These are phyloP conservation scores for Pseudocercospora macadamiae DNA, from an alignment of 2,329 filamentous ascomycete genomes.

Conservation along the genomic window DNA sequence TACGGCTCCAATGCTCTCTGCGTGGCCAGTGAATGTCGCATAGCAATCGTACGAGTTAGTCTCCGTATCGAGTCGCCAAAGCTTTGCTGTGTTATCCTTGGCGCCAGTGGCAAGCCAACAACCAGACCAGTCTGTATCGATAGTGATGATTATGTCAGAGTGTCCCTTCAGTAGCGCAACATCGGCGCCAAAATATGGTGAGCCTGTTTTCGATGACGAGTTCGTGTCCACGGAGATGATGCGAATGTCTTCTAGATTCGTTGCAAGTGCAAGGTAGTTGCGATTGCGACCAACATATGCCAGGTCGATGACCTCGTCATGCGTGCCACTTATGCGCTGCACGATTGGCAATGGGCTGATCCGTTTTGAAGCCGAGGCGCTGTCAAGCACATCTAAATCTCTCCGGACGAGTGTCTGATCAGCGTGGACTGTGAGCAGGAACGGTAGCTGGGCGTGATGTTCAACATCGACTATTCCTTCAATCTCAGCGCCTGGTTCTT, in stretches of 20 bases:
- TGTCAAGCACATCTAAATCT: slow-evolving; percentile 52
- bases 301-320: slow-evolving; percentile 96
- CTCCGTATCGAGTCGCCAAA: slow-evolving; percentile 83
- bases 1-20: slow-evolving; percentile 90
- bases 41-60: slow-evolving; percentile 78
- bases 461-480: slow-evolving; percentile 74
- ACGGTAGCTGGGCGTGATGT: slow-evolving; percentile 65
- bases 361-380: slow-evolving; percentile 10
- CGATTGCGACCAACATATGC: slow-evolving; percentile 80
- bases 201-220: slow-evolving; percentile 14
- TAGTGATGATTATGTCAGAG: slow-evolving; percentile 90
- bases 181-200: slow-evolving; percentile 81
- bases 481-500: slow-evolving; percentile 62
- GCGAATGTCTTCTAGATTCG: slow-evolving; percentile 91
- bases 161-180: slow-evolving; percentile 85
- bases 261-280: slow-evolving; percentile 84
- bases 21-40: slow-evolving; percentile 84
- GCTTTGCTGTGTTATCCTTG: slow-evolving; percentile 90
- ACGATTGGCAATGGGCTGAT: slow-evolving; percentile 58
- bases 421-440: slow-evolving; percentile 79
- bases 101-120: slow-evolving; percentile 95
- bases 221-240: slow-evolving; percentile 69
- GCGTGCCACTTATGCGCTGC: slow-evolving; percentile 87
- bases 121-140: slow-evolving; percentile 95
- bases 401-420: slow-evolving; percentile 87